Conservation (phyloP, 2,329 filamentous ascomycete genomes). For the Apiospora aurea region DNA sequence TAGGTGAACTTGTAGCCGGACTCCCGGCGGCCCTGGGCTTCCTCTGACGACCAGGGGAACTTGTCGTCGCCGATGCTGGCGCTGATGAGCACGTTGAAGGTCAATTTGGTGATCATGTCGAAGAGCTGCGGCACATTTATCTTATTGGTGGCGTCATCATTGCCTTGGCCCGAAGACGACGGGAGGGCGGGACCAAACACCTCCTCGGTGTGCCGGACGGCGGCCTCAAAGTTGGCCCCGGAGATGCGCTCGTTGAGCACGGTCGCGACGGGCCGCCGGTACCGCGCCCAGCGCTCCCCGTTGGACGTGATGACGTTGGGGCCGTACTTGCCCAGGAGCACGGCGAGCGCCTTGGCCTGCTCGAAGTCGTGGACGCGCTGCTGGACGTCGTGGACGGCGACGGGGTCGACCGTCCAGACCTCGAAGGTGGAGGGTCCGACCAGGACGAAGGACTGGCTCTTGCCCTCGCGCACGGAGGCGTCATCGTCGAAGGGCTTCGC, state of each 20-base stretch:
- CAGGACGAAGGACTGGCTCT: slow-evolving; percentile 17
- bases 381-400: neutral
- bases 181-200: slow-evolving; percentile 35
- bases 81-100: slow-evolving; percentile 41
- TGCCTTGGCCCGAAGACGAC: neutral
- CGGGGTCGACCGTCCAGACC: slow-evolving; percentile 10
- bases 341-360: neutral
- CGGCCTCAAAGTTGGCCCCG: slow-evolving; percentile 40
- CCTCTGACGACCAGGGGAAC: slow-evolving; percentile 33
- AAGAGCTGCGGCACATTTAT: slow-evolving; percentile 31
- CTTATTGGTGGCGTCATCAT: neutral
- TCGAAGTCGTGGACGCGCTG: slow-evolving; percentile 1
- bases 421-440: neutral
- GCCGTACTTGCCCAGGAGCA: neutral
- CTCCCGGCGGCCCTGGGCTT: slow-evolving; percentile 32
- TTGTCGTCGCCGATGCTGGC: slow-evolving; percentile 38
- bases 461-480: neutral
- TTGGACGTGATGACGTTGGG: slow-evolving; percentile 2
- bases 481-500: neutral
- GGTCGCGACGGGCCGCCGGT: slow-evolving; percentile 40
- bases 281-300: slow-evolving; percentile 35
- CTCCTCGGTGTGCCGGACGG: slow-evolving; percentile 36
- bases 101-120: slow-evolving; percentile 43
- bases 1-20: slow-evolving; percentile 41
- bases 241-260: slow-evolving; percentile 44